A percentile compares a stretch with the other conserved stretches of the same genome.
Conservation (phyloP, 2,329 filamentous ascomycete species). For the Catunica adiposa region DNA sequence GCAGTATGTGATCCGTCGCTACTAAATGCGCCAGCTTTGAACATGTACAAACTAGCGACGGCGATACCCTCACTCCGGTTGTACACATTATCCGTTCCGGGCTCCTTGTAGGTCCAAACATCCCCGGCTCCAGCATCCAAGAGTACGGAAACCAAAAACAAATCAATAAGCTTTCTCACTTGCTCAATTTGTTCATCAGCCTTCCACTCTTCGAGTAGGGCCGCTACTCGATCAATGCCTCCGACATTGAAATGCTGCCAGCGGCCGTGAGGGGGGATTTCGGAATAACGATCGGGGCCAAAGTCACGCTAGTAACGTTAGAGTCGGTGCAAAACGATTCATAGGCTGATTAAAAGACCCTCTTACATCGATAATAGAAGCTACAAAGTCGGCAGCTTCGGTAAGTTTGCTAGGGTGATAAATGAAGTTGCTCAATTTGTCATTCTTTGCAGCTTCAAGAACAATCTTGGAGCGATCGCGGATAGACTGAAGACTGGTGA, state of each 20-base stretch:
- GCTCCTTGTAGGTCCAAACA: constrained; percentile 30
- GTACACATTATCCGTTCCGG: constrained; percentile 21
- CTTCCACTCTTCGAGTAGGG: constrained; percentile 30
- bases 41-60: constrained; percentile 34
- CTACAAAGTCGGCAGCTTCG: constrained; percentile 27
- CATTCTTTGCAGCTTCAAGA: constrained; percentile 22
- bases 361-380: constrained; percentile 27
- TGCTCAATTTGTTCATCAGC: constrained; percentile 28
- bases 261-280: constrained; percentile 38
- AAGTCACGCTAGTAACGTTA: constrained; percentile 29
- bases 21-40: constrained; percentile 26
- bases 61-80: constrained; percentile 35
- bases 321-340: not conserved
- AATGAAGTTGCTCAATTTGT: constrained; percentile 27
- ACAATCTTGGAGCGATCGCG: constrained; percentile 23
- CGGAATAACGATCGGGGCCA: constrained; percentile 28
- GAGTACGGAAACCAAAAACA: constrained; percentile 45
- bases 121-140: constrained; percentile 39
- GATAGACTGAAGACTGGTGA: constrained; percentile 23
- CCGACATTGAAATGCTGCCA: constrained; percentile 50
- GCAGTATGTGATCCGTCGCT: constrained; percentile 18
- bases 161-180: constrained; percentile 38
- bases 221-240: constrained; percentile 30
- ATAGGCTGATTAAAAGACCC: constrained; percentile 4
- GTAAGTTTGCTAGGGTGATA: constrained; percentile 24